Percentiles rank a stretch among this genome's conserved stretches.
Conservation (phyloP, 129 eudicot genomes). For the Arctium minus region DNA sequence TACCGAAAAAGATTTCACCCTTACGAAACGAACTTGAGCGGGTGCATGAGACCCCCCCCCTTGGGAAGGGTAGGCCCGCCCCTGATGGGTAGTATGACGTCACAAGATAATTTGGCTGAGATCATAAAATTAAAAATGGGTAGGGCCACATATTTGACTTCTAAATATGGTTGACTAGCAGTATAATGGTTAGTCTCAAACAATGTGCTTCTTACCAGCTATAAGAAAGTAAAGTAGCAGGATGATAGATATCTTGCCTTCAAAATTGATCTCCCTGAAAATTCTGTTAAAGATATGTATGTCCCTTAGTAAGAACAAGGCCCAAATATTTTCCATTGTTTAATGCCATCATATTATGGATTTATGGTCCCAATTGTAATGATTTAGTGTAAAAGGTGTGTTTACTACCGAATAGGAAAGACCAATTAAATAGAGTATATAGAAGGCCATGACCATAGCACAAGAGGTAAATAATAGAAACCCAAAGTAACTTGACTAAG, state of each 20-base stretch:
- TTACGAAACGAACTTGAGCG: too few species aligned
- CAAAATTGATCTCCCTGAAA: not conserved
- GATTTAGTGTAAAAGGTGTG: not conserved
- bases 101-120: not conserved
- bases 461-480: not conserved
- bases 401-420: too few species aligned
- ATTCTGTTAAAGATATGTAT: not conserved
- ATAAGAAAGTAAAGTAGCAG: not conserved
- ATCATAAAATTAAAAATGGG: too few species aligned
- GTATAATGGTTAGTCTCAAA: too few species aligned
- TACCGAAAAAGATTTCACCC: too few species aligned
- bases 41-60: too few species aligned
- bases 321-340: not conserved
- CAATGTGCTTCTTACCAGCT: not conserved
- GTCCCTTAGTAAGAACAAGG: not conserved
- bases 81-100: not conserved
- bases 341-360: not conserved
- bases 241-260: not conserved
- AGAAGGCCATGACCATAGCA: not conserved
- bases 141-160: not conserved
- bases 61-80: too few species aligned
- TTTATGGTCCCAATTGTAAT: not conserved
- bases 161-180: not conserved
- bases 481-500: not conserved
- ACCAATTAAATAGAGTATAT: not conserved